A percentile compares a stretch with the other conserved stretches of the same genome.
Conservation (phyloP, 352 stramenopile species). For the Globisporangium middletonii region DNA sequence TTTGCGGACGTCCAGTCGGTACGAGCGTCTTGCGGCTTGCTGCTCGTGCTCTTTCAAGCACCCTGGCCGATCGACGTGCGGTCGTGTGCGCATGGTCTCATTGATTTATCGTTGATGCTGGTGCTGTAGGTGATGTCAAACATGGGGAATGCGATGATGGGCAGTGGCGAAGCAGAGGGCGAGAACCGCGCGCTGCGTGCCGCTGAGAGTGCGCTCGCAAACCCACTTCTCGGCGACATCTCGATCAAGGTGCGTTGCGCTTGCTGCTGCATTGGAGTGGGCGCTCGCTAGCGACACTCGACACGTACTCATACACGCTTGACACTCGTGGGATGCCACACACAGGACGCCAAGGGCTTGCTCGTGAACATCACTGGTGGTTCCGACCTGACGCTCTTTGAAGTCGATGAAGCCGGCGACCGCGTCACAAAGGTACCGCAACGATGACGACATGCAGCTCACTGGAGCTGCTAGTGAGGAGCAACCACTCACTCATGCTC, state of each 20-base stretch:
- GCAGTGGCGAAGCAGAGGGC: constrained; percentile 88
- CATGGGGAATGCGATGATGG: constrained; percentile 88
- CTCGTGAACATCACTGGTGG: constrained; percentile 95
- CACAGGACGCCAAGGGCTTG: constrained; percentile 87
- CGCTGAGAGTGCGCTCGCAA: constrained; percentile 82
- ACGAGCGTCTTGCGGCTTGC: constrained; percentile 3
- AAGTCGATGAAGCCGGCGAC: constrained; percentile 85
- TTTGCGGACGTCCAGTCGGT: constrained; percentile 85
- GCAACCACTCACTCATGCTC: not conserved
- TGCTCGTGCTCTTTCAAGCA: not conserved
- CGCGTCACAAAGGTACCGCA: constrained; percentile 57
- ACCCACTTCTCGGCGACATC: constrained; percentile 86
- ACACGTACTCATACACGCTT: not conserved
- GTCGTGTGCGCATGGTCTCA: not conserved
- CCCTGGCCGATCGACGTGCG: not conserved
- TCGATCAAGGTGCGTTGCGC: constrained; percentile 60
- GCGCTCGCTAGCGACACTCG: too few species aligned
- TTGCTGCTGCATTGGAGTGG: not conserved
- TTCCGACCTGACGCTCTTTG: constrained; percentile 91
- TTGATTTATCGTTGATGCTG: not conserved
- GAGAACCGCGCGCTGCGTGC: constrained; percentile 83
- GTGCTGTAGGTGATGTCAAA: constrained; percentile 68
- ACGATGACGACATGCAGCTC: not conserved
- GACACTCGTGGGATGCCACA: not conserved
- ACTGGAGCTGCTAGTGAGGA: not conserved